phyloP scores from a whole-genome alignment of 805 yeast genomes.

The Grigorovia yakushimaensis region DNA sequence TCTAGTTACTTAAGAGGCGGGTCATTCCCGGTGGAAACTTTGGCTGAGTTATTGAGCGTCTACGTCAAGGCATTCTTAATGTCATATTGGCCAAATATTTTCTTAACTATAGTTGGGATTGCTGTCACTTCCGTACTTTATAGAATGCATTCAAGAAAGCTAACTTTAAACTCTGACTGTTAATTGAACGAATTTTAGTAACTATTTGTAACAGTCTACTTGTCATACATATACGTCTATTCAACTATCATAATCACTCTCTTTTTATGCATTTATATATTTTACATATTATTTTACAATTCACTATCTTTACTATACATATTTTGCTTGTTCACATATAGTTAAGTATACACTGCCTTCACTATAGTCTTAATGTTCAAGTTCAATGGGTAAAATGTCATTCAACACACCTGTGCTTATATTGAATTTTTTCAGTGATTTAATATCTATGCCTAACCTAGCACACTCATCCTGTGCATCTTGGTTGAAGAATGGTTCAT shows the following conservation, averaged over 20 bases:
- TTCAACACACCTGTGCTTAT: constrained; percentile 13
- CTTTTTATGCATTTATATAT: too few species aligned
- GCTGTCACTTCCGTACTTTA: constrained; percentile 10
- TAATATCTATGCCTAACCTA: constrained; percentile 12
- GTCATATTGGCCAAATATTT: constrained; percentile 23
- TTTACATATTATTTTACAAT: background rate
- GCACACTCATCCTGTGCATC: constrained; percentile 16
- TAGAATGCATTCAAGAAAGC: constrained; percentile 6
- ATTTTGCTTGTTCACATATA: too few species aligned
- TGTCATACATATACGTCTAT: too few species aligned
- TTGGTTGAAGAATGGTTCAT: constrained; percentile 13
- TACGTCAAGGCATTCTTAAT: constrained; percentile 21
- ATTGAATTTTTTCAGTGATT: constrained; percentile 11
- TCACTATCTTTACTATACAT: background rate
- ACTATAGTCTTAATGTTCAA: background rate
- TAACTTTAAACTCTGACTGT: background rate
- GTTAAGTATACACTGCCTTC: too few species aligned
- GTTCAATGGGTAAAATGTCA: constrained; percentile 10
- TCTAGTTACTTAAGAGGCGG: constrained; percentile 21
- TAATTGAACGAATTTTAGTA: background rate
- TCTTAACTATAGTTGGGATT: constrained; percentile 14
- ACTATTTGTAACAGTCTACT: too few species aligned
- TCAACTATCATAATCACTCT: too few species aligned
- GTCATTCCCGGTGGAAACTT: constrained; percentile 13
- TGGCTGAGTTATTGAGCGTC: constrained; percentile 13